Evolutionary conservation across 2,329 filamentous ascomycete genomes (phyloP), one percentile per base, ranked within the genome.

Genomic region (Herpotrichia juniperi): DNA sequence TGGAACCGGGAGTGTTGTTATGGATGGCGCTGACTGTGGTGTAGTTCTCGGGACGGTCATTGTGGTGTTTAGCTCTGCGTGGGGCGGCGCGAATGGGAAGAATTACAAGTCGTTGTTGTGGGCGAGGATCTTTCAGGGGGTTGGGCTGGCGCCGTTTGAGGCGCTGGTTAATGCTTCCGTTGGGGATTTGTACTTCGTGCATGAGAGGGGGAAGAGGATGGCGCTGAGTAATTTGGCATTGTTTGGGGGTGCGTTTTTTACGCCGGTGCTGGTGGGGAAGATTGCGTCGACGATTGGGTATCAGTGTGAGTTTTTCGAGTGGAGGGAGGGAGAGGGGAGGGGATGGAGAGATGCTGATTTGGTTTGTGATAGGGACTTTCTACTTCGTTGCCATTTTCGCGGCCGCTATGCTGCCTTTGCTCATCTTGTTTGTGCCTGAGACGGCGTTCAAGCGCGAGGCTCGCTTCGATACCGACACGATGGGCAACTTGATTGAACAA

Each of bases 121-220:
- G 75, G 88, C 93, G 11, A 82, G 93, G 11, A 83, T 96, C 46
- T 84, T 96, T 50, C 93, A 97, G 73, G 93, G 93, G 17, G 82
- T 97, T 37, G 92, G 89, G 0, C 81, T 92, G 16, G 92, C 92
- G 8, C 93, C 93, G 0, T 97, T 94, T 60, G 93, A 97, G 75
- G 90, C 90, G 1, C 78, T 97, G 21, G 88, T 97, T 51, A 96
- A 96, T 73, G 91, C 91, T 0, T 88, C 86, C 43, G 90, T 97
- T 6, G 93, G 92, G 34, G 93, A 97, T 72, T 71, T 97, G 46
- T 97, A 93, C 74, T 94, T 87, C 72, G 91, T 97, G 22, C 93
- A 93, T 76, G 86, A 90, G 79, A 83, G 90, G 46, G 92, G 93
- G 26, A 84, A 88, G 61, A 85, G 93, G 50, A 97, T 97, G 93